Base-by-base conservation (phyloP, 768 basidiomycete species). In the Melanogaster broomeanus region DNA sequence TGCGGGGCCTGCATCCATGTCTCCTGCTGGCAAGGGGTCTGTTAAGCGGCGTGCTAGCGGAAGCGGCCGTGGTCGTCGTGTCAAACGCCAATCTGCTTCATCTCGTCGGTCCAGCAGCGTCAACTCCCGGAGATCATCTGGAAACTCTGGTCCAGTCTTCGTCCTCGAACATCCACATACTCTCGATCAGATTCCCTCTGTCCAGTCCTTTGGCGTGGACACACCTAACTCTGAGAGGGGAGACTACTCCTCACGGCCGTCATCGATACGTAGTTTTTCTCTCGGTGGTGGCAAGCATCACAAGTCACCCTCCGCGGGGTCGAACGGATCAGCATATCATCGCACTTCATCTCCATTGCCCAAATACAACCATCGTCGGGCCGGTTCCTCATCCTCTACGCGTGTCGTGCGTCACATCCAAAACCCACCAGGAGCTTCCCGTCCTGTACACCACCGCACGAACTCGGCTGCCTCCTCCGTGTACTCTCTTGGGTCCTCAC, bases 21-120 rank as follows among this genome's bases (percentile, higher is more conserved):
- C 70, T 24, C 61, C 69, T 51, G 56, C 64, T 13, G 61, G 63
- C 47, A 56, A 69, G 22, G 73, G 69, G 1, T 69, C 77, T 5
- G 66, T 79, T 34, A 83, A 84, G 64, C 77, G 81, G 42, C 72
- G 81, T 39, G 63, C 77, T 12, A 82, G 82, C 56, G 75, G 72
- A 28, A 71, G 67, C 2, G 65, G 67, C 18, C 69, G 66, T 39
- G 77, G 77, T 16, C 79, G 85, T 52, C 79, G 86, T 49, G 71
- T 76, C 15, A 85, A 87, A 45, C 80, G 90, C 15, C 84, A 84
- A 0, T 88, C 88, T 0, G 71, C 85, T 38, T 90, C 89, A 0
- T 95, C 93, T 21, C 81, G 89, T 42, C 83, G 94, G 24, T 95
- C 93, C 13, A 94, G 91, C 65, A 93, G 91, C 51, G 88, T 94